These are phyloP conservation scores for Macrophomina phaseolina DNA, from an alignment of 2,329 filamentous ascomycete species.

Conservation along the genomic window DNA sequence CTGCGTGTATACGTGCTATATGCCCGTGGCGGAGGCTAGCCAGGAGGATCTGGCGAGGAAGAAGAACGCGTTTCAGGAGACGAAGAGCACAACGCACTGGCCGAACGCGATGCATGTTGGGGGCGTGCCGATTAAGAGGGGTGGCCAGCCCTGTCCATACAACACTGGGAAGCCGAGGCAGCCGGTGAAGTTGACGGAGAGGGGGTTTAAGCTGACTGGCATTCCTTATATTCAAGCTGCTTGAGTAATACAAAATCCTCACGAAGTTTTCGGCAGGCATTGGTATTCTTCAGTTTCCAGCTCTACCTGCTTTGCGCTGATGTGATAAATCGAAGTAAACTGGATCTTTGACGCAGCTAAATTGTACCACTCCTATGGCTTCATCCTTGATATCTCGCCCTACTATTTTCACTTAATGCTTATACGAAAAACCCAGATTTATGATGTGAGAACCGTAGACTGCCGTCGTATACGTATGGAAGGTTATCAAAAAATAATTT, in stretches of 20 bases:
- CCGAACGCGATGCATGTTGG: slow-evolving; percentile 43
- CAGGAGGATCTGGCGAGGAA: slow-evolving; percentile 43
- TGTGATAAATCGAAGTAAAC: too few relatives aligned
- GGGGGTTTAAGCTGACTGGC: slow-evolving; percentile 54
- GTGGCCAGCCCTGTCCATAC: slow-evolving; percentile 39
- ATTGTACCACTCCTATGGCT: too few relatives aligned
- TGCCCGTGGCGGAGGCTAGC: slow-evolving; percentile 42
- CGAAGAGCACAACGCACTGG: slow-evolving; percentile 40
- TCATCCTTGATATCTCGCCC: too few relatives aligned
- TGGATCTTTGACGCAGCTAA: too few relatives aligned
- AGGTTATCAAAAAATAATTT: too few relatives aligned
- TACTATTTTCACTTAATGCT: too few relatives aligned
- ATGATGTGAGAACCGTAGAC: too few relatives aligned
- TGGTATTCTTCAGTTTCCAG: too few relatives aligned
- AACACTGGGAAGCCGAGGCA: slow-evolving; percentile 48
- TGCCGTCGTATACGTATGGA: too few relatives aligned
- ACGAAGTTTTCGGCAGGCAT: too few relatives aligned
- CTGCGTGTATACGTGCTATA: slow-evolving; percentile 44
- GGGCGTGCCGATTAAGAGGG: slow-evolving; percentile 39
- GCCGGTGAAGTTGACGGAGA: slow-evolving; percentile 48
- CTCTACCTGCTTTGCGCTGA: too few relatives aligned
- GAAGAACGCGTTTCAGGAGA: slow-evolving; percentile 35
- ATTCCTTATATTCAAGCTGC: slow-evolving; percentile 50
- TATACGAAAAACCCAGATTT: too few relatives aligned
- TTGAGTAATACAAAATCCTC: background rate